phyloP scores from a whole-genome alignment of 495 filamentous ascomycete species.

The Symbiotaphrina buchneri region DNA sequence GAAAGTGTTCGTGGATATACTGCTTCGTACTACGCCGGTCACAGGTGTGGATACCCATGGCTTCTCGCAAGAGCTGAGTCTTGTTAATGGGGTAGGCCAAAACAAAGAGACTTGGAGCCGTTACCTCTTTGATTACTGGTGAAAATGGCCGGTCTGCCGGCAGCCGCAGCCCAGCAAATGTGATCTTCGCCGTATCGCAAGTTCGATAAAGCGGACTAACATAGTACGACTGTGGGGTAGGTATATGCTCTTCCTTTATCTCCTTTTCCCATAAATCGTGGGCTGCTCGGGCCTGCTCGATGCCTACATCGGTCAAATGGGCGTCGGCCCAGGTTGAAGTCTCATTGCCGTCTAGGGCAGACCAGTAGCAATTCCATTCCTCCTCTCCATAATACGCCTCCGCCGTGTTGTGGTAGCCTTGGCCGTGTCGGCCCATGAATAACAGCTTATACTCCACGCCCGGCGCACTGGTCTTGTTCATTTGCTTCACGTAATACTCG shows the following conservation, averaged over 20 bases:
- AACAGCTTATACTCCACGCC: slow-evolving; percentile 42
- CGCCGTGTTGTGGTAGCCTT: slow-evolving; percentile 46
- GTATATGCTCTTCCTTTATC: slow-evolving; percentile 28
- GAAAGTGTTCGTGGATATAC: slow-evolving; percentile 33
- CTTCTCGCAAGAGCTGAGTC: slow-evolving; percentile 30
- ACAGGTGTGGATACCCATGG: slow-evolving; percentile 56
- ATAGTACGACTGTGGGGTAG: slow-evolving; percentile 41
- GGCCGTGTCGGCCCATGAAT: slow-evolving; percentile 46
- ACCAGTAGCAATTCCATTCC: slow-evolving; percentile 60
- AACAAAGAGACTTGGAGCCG: neutral
- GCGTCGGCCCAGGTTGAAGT: slow-evolving; percentile 49
- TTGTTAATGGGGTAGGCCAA: neutral
- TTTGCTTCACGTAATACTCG: slow-evolving; percentile 24
- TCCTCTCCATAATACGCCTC: slow-evolving; percentile 41
- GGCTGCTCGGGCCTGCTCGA: slow-evolving; percentile 34
- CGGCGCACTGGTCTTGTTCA: slow-evolving; percentile 25
- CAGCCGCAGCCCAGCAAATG: slow-evolving; percentile 31
- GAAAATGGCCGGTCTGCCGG: slow-evolving; percentile 11
- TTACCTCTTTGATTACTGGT: slow-evolving; percentile 5
- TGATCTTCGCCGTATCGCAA: slow-evolving; percentile 36
- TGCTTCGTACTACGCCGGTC: slow-evolving; percentile 37
- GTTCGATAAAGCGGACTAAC: slow-evolving; percentile 46
- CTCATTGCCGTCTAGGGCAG: slow-evolving; percentile 41
- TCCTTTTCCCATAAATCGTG: slow-evolving; percentile 38
- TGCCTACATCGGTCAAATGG: slow-evolving; percentile 34